phyloP scores from a whole-genome alignment of 148 eudicot species.

The Chenopodium suecicum region DNA sequence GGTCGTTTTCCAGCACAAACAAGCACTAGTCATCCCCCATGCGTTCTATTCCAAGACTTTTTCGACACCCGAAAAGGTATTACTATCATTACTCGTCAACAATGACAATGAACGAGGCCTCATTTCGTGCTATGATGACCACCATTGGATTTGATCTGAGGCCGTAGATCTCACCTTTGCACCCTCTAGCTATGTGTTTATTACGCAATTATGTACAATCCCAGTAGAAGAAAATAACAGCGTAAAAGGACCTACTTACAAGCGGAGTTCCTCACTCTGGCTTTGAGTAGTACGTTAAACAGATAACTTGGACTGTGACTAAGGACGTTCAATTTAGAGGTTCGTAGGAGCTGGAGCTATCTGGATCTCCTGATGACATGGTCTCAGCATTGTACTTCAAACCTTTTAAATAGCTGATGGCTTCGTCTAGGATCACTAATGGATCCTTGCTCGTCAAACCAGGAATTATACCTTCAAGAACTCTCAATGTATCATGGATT shows the following conservation, averaged over 20 bases:
- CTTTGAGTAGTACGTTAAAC: background rate
- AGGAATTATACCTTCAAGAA: conserved; percentile 55
- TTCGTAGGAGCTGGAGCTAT: conserved; percentile 29
- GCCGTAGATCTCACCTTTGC: background rate
- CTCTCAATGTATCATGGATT: conserved; percentile 45
- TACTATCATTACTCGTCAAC: conserved; percentile 38
- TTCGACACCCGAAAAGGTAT: conserved; percentile 28
- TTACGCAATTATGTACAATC: conserved; percentile 30
- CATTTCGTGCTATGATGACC: background rate
- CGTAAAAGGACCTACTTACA: conserved; percentile 1
- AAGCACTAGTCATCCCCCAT: conserved; percentile 38
- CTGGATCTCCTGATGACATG: conserved; percentile 28
- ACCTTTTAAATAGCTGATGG: conserved; percentile 56
- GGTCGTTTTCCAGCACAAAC: conserved; percentile 31
- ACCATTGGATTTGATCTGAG: background rate
- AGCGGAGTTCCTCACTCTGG: background rate
- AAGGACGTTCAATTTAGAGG: conserved; percentile 13
- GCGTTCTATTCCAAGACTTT: conserved; percentile 42
- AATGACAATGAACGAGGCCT: conserved; percentile 23
- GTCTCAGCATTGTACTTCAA: conserved; percentile 54
- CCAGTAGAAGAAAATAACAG: background rate
- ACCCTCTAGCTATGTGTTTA: conserved; percentile 21
- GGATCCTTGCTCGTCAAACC: conserved; percentile 51
- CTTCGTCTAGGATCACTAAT: conserved; percentile 57
- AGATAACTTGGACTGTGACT: background rate